Evolutionary conservation across 1,284 basidiomycete genomes (phyloP).

Genomic region (Trametes pubescens): DNA sequence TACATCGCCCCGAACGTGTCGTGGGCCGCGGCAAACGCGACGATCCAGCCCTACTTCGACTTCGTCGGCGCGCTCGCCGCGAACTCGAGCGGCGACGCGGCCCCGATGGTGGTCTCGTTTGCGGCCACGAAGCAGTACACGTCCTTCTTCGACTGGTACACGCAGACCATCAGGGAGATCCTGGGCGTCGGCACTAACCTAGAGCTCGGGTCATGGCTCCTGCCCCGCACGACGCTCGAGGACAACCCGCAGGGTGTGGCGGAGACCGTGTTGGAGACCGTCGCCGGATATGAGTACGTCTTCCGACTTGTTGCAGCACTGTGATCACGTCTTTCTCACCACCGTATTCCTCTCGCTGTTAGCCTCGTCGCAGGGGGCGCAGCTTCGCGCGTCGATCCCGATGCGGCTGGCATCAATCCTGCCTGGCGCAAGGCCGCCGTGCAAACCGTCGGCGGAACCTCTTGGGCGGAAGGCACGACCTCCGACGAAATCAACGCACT

Average conservation of each 20-base stretch:
- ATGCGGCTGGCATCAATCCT: conserved; percentile 52
- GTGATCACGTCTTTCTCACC: not conserved
- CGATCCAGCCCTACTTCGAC: conserved; percentile 43
- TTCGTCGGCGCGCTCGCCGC: conserved; percentile 38
- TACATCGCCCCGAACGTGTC: conserved; percentile 42
- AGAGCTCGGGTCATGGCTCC: conserved; percentile 48
- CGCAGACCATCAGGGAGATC: conserved; percentile 9
- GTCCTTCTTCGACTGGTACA: conserved; percentile 43
- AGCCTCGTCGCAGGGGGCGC: conserved; percentile 46
- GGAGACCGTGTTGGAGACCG: conserved; percentile 36
- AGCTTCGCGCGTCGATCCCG: conserved; percentile 46
- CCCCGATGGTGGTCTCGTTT: conserved; percentile 23
- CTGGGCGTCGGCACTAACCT: conserved; percentile 23
- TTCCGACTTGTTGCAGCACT: not conserved
- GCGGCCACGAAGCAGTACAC: conserved; percentile 26
- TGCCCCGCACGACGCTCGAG: conserved; percentile 45
- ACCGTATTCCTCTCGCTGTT: too few relatives aligned
- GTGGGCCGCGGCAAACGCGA: conserved; percentile 42
- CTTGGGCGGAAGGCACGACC: conserved; percentile 46
- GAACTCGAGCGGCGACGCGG: conserved; percentile 25
- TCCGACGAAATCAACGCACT: conserved; percentile 37
- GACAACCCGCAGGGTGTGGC: conserved; percentile 39
- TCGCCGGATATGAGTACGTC: conserved; percentile 31
- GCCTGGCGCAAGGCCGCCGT: conserved; percentile 51
- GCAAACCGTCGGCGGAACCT: conserved; percentile 36